phyloP scores from a whole-genome alignment of 768 basidiomycete species.

The Stropharia rugosoannulata region DNA sequence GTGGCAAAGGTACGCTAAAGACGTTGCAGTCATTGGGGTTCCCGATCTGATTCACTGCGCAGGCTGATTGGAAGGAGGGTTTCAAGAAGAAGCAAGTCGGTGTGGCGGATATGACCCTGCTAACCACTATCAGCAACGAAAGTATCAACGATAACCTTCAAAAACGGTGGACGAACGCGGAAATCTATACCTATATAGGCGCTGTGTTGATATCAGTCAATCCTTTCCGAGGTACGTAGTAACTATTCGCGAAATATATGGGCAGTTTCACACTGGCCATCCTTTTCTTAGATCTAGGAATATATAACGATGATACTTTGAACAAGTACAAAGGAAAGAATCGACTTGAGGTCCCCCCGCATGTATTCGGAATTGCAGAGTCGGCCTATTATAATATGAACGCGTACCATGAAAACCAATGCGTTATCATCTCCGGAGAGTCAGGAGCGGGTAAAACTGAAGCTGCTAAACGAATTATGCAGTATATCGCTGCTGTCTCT shows the following conservation, averaged over 20 bases:
- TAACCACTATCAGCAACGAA: conserved; percentile 97
- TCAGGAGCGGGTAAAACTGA: conserved; percentile 99
- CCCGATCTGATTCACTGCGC: conserved; percentile 10
- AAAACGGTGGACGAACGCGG: conserved; percentile 91
- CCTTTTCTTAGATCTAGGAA: conserved; percentile 77
- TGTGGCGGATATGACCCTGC: conserved; percentile 97
- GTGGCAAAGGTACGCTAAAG: conserved; percentile 67
- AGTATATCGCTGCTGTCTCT: conserved; percentile 97
- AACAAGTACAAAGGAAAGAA: conserved; percentile 94
- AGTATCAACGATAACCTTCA: conserved; percentile 97
- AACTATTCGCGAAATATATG: neutral
- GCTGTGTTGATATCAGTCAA: conserved; percentile 98
- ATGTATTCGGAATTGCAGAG: conserved; percentile 98
- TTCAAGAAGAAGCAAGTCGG: conserved; percentile 99
- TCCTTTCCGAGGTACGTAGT: conserved; percentile 79
- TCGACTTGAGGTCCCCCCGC: conserved; percentile 94
- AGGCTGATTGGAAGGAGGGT: conserved; percentile 99
- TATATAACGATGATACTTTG: conserved; percentile 91
- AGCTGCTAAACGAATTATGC: conserved; percentile 99
- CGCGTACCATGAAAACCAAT: conserved; percentile 98
- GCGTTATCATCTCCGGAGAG: conserved; percentile 99
- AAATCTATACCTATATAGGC: conserved; percentile 99
- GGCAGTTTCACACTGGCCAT: conserved; percentile 7
- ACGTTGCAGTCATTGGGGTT: neutral
- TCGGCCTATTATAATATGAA: conserved; percentile 99